Evolutionary conservation across 176 grass and related monocot genomes (phyloP).

Genomic region (maize (Zea mays)): DNA sequence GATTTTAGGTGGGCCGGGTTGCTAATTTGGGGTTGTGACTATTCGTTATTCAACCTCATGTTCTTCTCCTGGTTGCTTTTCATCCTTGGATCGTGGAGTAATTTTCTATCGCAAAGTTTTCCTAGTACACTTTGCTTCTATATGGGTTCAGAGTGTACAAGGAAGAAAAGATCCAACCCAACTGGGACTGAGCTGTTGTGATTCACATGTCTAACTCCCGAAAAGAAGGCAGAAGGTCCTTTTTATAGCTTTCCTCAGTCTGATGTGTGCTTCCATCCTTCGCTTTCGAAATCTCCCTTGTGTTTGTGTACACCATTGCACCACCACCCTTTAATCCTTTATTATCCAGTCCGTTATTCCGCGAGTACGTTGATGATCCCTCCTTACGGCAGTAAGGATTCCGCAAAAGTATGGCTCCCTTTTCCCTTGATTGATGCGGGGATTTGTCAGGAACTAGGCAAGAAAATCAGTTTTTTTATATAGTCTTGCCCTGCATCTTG

Average conservation of each 20-base stretch:
- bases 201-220: conserved; percentile 30
- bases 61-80: no score
- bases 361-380: conserved; percentile 33
- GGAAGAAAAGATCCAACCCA: conserved; percentile 13
- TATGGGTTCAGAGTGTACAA: conserved; percentile 7
- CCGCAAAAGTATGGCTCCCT: conserved; percentile 9
- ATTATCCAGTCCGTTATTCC: background rate
- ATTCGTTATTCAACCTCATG: background rate
- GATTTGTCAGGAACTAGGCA: background rate
- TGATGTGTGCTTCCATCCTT: conserved; percentile 33
- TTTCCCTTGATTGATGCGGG: background rate
- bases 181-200: conserved; percentile 8
- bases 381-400: background rate
- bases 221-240: conserved; percentile 35
- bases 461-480: background rate
- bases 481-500: background rate
- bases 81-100: no score
- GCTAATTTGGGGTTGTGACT: background rate
- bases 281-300: conserved; percentile 39
- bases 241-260: conserved; percentile 4
- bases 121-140: conserved; percentile 15
- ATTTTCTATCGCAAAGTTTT: background rate
- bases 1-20: background rate
- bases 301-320: background rate
- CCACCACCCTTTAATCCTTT: background rate